These are phyloP conservation scores for Sisymbrium altissimum DNA, from an alignment of 345 rosid species.

Conservation along the genomic window DNA sequence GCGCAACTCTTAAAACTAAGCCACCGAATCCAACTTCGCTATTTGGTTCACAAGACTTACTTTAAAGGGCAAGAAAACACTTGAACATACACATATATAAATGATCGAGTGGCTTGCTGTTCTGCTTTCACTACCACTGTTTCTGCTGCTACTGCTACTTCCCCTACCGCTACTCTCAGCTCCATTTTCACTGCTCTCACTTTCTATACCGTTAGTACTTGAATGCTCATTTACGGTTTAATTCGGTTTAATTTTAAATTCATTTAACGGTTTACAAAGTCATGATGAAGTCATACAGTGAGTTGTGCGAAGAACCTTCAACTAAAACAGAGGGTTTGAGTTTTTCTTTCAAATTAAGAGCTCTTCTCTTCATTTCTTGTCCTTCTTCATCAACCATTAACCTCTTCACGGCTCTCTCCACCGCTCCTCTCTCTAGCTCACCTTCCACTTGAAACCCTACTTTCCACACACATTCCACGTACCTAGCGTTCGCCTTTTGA, in stretches of 20 bases:
- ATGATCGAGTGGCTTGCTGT: conserved; percentile 4
- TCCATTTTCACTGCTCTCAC: conserved; percentile 34
- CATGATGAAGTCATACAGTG: not conserved
- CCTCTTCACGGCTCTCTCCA: not conserved
- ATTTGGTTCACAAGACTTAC: not conserved
- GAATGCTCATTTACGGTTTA: no score
- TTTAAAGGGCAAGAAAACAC: not conserved
- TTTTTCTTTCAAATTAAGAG: conserved; percentile 5
- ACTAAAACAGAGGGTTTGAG: not conserved
- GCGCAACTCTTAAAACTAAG: not conserved
- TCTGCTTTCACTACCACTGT: conserved; percentile 37
- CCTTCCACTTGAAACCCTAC: conserved; percentile 32
- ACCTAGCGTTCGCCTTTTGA: conserved; percentile 38
- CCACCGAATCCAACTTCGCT: not conserved
- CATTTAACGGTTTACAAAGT: not conserved
- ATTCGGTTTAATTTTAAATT: no score
- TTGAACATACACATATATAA: not conserved
- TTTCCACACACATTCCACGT: conserved; percentile 41
- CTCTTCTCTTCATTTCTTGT: not conserved
- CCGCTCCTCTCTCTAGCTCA: conserved; percentile 2
- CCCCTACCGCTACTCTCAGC: conserved; percentile 48
- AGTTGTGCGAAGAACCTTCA: conserved; percentile 7
- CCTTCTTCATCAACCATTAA: conserved; percentile 20
- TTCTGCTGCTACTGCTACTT: conserved; percentile 31
- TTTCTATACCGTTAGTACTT: conserved; percentile 36